These are phyloP conservation scores for Parastagonospora nodorum DNA, from an alignment of 2,329 filamentous ascomycete species.

Conservation along the genomic window DNA sequence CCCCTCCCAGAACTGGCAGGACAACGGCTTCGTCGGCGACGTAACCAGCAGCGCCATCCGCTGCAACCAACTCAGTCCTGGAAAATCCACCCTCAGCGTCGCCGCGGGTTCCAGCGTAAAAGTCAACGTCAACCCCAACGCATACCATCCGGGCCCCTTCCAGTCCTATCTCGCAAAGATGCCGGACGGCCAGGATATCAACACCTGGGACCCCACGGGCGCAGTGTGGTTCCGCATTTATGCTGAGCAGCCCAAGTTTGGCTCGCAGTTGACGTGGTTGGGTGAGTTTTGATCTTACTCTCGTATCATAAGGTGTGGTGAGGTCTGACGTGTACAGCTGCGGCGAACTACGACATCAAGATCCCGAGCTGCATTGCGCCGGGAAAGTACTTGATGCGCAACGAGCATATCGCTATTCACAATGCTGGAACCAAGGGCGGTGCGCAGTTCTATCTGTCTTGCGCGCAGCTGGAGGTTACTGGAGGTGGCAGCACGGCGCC, in stretches of 20 bases:
- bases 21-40: conserved; percentile 56
- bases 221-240: conserved; percentile 34
- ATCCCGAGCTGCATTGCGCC: conserved; percentile 45
- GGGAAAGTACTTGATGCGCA: conserved; percentile 52
- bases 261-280: not conserved
- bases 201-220: conserved; percentile 32
- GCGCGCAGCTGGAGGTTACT: conserved; percentile 51
- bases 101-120: conserved; percentile 52
- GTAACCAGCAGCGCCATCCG: conserved; percentile 51
- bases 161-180: conserved; percentile 62
- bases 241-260: not conserved
- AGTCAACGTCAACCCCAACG: conserved; percentile 50
- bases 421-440: conserved; percentile 38
- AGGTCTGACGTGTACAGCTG: not conserved
- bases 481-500: conserved; percentile 44
- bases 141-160: conserved; percentile 61
- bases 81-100: conserved; percentile 50
- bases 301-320: not conserved
- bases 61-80: conserved; percentile 55
- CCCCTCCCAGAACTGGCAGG: conserved; percentile 50
- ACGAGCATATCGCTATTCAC: conserved; percentile 54
- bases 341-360: conserved; percentile 18
- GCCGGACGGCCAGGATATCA: conserved; percentile 27
- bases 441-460: conserved; percentile 53
- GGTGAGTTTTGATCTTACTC: not conserved